phyloP scores from a whole-genome alignment of 2,329 filamentous ascomycete genomes.

The Trichoderma brevicompactum region DNA sequence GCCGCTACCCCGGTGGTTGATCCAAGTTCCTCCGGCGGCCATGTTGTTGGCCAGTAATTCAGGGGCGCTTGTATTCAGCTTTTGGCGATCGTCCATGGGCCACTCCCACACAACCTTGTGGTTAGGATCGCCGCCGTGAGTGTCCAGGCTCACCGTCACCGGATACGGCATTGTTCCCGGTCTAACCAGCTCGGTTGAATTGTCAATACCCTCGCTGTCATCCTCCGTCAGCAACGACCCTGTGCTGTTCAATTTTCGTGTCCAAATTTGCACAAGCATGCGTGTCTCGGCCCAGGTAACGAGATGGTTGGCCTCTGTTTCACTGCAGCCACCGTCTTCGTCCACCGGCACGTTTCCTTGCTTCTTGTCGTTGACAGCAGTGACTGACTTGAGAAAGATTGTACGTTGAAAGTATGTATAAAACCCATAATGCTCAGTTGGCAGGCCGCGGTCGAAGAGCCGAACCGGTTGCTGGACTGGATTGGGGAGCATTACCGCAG shows the following conservation, averaged over 20 bases:
- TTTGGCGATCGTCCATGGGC: constrained; percentile 52
- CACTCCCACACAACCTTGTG: constrained; percentile 61
- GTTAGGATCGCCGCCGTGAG: constrained; percentile 61
- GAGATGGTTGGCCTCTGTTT: constrained; percentile 58
- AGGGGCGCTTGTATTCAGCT: constrained; percentile 50
- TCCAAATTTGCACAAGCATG: constrained; percentile 70
- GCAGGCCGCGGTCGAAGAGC: constrained; percentile 79
- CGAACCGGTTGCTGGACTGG: constrained; percentile 77
- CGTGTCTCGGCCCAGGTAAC: constrained; percentile 65
- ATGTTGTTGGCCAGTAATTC: constrained; percentile 56
- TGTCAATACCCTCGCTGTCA: constrained; percentile 37
- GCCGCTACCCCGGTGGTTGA: constrained; percentile 55
- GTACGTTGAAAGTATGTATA: constrained; percentile 90
- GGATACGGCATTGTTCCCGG: constrained; percentile 69
- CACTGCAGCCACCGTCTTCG: constrained; percentile 57
- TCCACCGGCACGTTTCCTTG: constrained; percentile 53
- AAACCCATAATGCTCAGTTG: constrained; percentile 89
- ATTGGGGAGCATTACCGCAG: constrained; percentile 72
- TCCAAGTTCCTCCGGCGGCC: constrained; percentile 53
- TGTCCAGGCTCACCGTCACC: constrained; percentile 63
- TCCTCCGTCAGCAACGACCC: constrained; percentile 45
- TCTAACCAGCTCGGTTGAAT: constrained; percentile 41
- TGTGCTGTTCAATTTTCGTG: constrained; percentile 51
- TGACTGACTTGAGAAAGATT: constrained; percentile 73
- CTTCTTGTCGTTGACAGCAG: constrained; percentile 51